Base-by-base conservation (phyloP, 2,329 filamentous ascomycete species). In the Exutisphaerella laricina region DNA sequence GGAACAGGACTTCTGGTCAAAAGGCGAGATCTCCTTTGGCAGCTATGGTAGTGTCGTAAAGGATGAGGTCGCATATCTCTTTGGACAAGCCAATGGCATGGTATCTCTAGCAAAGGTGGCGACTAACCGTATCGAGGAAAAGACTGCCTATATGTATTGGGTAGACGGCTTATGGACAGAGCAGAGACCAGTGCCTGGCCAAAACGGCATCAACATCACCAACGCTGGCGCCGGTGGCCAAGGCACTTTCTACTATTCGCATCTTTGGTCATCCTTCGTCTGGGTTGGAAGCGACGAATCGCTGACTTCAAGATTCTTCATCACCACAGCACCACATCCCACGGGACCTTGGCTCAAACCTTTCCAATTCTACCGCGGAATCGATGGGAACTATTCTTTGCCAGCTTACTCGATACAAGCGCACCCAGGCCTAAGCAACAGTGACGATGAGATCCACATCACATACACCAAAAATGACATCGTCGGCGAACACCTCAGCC, bases 161-260 rank as follows among this genome's bases (percentile, higher is more conserved):
- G 36, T 45, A 7, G 31, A 40, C 29, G 41, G 41, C 12, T 13
- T 13, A 9, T 45, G 42, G 42, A 39, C 37, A 3, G 34, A 30
- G 18, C 18, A 29, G 5, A 28, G 16, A 4, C 42, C 42, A 3
- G 26, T 29, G 2, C 26, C 39, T 20, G 29, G 31, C 3, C 26
- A 39, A 9, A 36, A 45, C 10, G 35, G 42, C 20, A 40, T 40
- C 13, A 28, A 30, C 18, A 51, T 56, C 16, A 31, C 41, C 9
- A 57, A 57, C 38, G 48, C 42, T 10, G 40, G 41, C 28, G 48
- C 47, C 5, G 54, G 53, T n/a, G 50, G 46, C 4, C 52, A 56
- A 31, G 49, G 49, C n/a, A 56, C 44, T 2, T 55, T 48, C 33
- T 57, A 55, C 37, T 54, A 49, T 29, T 55, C 50, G 2, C 39